Evolutionary conservation across 2,329 filamentous ascomycete species (phyloP).

Genomic region (Hypoxylon sp.): DNA sequence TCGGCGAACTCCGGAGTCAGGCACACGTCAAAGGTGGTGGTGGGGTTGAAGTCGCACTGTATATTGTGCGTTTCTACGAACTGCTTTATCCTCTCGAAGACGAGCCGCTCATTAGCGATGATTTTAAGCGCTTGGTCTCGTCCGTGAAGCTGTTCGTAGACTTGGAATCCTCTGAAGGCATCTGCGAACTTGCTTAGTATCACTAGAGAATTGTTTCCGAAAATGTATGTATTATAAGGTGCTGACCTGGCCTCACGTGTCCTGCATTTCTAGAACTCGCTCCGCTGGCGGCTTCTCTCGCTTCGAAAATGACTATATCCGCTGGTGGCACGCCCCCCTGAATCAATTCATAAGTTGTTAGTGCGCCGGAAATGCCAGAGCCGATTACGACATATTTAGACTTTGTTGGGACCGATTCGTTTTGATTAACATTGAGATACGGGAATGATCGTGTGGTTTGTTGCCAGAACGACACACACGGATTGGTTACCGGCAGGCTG

Average conservation of each 20-base stretch:
- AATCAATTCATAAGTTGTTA: conserved; percentile 60
- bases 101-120: conserved; percentile 60
- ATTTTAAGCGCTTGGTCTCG: conserved; percentile 62
- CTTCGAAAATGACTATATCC: conserved; percentile 60
- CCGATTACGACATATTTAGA: conserved; percentile 59
- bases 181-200: conserved; percentile 45
- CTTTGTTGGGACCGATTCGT: conserved; percentile 50
- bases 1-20: conserved; percentile 62
- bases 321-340: conserved; percentile 53
- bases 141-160: conserved; percentile 60
- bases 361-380: conserved; percentile 59
- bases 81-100: conserved; percentile 56
- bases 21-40: conserved; percentile 65
- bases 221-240: neutral
- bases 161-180: conserved; percentile 64
- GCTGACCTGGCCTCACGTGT: conserved; percentile 57
- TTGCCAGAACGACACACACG: conserved; percentile 59
- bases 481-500: conserved; percentile 46
- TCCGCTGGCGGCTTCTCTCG: conserved; percentile 61
- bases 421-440: conserved; percentile 58
- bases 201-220: neutral
- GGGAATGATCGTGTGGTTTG: conserved; percentile 60
- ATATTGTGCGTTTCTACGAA: conserved; percentile 61
- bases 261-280: conserved; percentile 62
- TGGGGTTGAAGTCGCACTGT: conserved; percentile 62